Percentiles rank a stretch among this genome's conserved stretches.
Conservation (phyloP, 257 asterid genomes). For the Henckelia pumila region DNA sequence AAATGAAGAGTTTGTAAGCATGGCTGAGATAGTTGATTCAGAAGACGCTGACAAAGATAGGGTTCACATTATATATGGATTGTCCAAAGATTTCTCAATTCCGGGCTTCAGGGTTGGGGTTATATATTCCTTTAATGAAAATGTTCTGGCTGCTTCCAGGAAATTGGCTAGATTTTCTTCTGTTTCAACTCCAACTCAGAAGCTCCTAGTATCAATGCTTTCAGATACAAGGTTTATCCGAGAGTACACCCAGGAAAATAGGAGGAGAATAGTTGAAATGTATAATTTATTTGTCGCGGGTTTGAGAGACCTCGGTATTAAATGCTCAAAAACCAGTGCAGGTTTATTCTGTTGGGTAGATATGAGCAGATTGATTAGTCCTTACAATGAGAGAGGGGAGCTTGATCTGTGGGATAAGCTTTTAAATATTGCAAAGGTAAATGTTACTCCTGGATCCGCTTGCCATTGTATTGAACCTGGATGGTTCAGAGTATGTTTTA, state of each 20-base stretch:
- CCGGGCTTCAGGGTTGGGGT: constrained; percentile 95
- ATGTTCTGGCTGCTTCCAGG: constrained; percentile 76
- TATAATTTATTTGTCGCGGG: constrained; percentile 60
- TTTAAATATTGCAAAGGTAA: constrained; percentile 62
- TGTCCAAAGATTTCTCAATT: constrained; percentile 79
- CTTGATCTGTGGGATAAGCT: constrained; percentile 88
- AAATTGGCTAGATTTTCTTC: constrained; percentile 79
- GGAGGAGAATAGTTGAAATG: constrained; percentile 50
- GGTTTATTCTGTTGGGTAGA: constrained; percentile 93
- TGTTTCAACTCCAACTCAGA: constrained; percentile 82
- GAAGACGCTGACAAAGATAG: constrained; percentile 73
- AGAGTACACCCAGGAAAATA: constrained; percentile 54
- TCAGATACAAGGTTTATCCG: constrained; percentile 62
- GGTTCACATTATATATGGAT: constrained; percentile 86
- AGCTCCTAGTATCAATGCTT: constrained; percentile 67
- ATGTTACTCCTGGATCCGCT: constrained; percentile 87
- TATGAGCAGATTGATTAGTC: constrained; percentile 78
- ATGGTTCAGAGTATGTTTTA: constrained; percentile 92
- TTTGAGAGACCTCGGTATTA: constrained; percentile 59
- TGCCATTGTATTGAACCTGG: constrained; percentile 98
- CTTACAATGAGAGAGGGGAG: constrained; percentile 88
- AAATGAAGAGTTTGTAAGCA: constrained; percentile 78
- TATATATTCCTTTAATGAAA: constrained; percentile 71
- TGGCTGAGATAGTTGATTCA: constrained; percentile 73
- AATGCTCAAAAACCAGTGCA: constrained; percentile 64